Evolutionary conservation across 805 yeast species (phyloP), one percentile per base, ranked within the genome.

Genomic region (Maudiozyma serrabonitensis): DNA sequence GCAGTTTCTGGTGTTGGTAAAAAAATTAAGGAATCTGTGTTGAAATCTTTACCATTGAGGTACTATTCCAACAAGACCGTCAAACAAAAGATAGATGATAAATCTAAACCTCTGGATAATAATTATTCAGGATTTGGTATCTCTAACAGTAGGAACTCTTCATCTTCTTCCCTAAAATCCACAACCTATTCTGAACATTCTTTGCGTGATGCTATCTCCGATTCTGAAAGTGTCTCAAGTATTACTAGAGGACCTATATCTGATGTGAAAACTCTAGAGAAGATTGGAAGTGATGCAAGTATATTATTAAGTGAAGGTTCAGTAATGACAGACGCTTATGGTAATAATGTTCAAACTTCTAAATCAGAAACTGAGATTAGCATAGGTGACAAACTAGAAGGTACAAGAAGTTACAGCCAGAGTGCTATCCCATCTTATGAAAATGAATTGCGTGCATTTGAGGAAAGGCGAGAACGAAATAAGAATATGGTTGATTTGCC

Each of bases 1-100:
- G 95, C 95, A 0, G 88, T 88, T 3, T 75, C 82, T 35, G 95
- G 95, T n/a, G 75, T 88, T 45, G 90, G 89, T 7, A 75, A 79
- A 46, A 73, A 82, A 48, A 72, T 87, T 41, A 78, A 72, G 56
- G 75, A 59, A 18, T 56, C 63, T 7, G 49, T 55, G 13, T 42
- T 57, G 5, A 55, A 53, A 35, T 45, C 46, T 2, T 37, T 50
- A 43, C 50, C 57, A 6, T 21, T 49, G 9, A 49, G 52, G 41
- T 31, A 41, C 40, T 35, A 44, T 26, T 23, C 34, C 42, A 26
- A 37, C 8, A 35, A 42, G 43, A 18, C 21, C 11, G 25, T 13
- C 25, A 41, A 35, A 21, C 19, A 37, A 37, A 37, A 37, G 40
- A 11, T 28, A 28, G 8, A 28, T 28, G 32, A 28, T 28, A 28